Conservation (phyloP, 805 yeast genomes). For the Metschnikowia kunwiensis region DNA sequence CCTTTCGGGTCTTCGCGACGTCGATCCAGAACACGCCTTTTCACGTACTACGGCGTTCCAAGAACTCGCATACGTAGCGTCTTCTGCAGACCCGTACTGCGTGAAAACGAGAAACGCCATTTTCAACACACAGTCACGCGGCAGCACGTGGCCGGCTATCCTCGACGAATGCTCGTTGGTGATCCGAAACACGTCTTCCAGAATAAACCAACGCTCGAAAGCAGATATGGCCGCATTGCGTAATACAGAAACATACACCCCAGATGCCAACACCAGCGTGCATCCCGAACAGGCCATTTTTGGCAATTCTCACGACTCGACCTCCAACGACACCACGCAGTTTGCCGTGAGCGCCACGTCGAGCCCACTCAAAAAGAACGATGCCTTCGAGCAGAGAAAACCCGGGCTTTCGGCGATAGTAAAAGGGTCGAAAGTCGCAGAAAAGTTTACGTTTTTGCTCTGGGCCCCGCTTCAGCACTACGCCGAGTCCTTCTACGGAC, state of each 20-base stretch:
- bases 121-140: slow-evolving; percentile 44
- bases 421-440: not conserved
- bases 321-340: slow-evolving; percentile 11
- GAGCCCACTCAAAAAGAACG: slow-evolving; percentile 12
- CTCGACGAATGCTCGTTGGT: slow-evolving; percentile 58
- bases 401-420: not conserved
- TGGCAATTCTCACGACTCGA: slow-evolving; percentile 32
- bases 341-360: slow-evolving; percentile 15
- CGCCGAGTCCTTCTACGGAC: slow-evolving; percentile 3
- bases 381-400: not conserved
- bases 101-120: slow-evolving; percentile 49
- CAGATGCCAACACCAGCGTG: not conserved
- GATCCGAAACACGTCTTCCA: slow-evolving; percentile 47
- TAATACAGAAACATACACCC: slow-evolving; percentile 16
- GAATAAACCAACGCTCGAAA: slow-evolving; percentile 34
- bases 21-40: slow-evolving; percentile 31
- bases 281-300: slow-evolving; percentile 22
- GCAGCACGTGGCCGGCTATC: slow-evolving; percentile 55
- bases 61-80: slow-evolving; percentile 65
- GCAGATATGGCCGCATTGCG: slow-evolving; percentile 31
- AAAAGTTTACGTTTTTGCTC: not conserved
- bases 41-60: slow-evolving; percentile 66
- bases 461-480: slow-evolving; percentile 1
- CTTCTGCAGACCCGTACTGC: slow-evolving; percentile 37
- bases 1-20: slow-evolving; percentile 59